A percentile compares a stretch with the other conserved stretches of the same genome.
Conservation (phyloP, 129 eudicot genomes). For the Tanacetum coccineum region DNA sequence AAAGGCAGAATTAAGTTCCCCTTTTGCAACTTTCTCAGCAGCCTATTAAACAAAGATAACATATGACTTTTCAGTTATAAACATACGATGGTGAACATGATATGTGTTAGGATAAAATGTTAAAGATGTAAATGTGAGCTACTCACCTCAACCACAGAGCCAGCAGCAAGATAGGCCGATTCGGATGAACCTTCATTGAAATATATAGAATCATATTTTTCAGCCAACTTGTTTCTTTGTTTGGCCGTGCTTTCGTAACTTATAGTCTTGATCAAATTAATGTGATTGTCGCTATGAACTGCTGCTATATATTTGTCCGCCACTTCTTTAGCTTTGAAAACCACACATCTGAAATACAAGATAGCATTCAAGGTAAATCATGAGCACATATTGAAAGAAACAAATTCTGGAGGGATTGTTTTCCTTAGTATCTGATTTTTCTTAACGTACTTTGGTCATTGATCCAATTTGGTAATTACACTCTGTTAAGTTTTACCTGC, state of each 20-base stretch:
- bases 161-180: conserved; percentile 96
- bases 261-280: conserved; percentile 62
- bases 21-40: conserved; percentile 84
- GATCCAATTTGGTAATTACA: too few species aligned
- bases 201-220: conserved; percentile 67
- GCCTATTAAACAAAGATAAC: conserved; percentile 40
- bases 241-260: conserved; percentile 49
- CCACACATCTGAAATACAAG: conserved; percentile 49
- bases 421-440: too few species aligned
- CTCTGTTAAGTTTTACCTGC: too few species aligned
- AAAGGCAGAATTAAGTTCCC: conserved; percentile 83
- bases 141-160: conserved; percentile 80
- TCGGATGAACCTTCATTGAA: conserved; percentile 89
- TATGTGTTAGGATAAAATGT: not conserved
- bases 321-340: conserved; percentile 72
- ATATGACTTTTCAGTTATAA: conserved; percentile 1
- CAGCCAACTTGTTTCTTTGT: conserved; percentile 50
- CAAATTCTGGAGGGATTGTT: too few species aligned
- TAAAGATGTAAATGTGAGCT: not conserved
- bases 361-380: conserved; percentile 13
- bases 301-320: conserved; percentile 58
- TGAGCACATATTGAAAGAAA: not conserved
- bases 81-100: not conserved
- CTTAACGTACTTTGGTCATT: too few species aligned
- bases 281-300: conserved; percentile 73